Evolutionary conservation across 192 early-diverging fungal genomes (phyloP).

Genomic region (Backusella australiensis): DNA sequence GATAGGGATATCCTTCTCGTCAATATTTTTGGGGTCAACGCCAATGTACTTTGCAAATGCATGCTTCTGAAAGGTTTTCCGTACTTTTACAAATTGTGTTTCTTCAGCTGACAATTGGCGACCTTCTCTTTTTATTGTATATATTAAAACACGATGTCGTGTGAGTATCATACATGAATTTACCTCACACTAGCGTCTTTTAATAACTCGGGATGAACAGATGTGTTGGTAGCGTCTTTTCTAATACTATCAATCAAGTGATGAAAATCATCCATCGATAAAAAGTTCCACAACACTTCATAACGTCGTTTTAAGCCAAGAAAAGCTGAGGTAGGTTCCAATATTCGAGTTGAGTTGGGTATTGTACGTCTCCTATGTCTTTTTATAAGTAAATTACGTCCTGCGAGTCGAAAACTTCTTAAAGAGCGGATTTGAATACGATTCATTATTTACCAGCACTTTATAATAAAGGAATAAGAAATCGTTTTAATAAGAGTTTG

Average conservation of each 20-base stretch:
- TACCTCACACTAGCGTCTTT: slow-evolving; percentile 14
- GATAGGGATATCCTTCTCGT: slow-evolving; percentile 66
- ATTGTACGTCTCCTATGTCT: neutral
- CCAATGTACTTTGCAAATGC: slow-evolving; percentile 78
- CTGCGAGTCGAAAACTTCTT: neutral
- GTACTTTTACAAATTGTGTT: slow-evolving; percentile 38
- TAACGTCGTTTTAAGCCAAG: slow-evolving; percentile 16
- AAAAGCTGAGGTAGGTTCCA: neutral
- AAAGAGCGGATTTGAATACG: neutral
- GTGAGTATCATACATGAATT: slow-evolving; percentile 30
- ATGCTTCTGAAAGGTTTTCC: slow-evolving; percentile 48
- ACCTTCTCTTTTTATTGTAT: slow-evolving; percentile 27
- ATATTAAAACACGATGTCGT: neutral
- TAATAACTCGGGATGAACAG: slow-evolving; percentile 1
- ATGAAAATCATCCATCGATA: slow-evolving; percentile 20
- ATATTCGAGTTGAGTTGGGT: neutral
- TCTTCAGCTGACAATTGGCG: slow-evolving; percentile 46
- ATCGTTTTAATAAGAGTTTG: neutral
- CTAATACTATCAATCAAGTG: slow-evolving; percentile 17
- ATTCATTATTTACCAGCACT: neutral
- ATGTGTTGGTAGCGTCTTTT: neutral
- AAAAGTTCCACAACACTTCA: slow-evolving; percentile 1
- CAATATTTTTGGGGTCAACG: slow-evolving; percentile 56
- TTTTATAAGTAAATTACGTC: neutral
- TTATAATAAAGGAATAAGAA: neutral